Base-by-base conservation (phyloP, 768 basidiomycete genomes). In the Ephemerocybe angulata region DNA sequence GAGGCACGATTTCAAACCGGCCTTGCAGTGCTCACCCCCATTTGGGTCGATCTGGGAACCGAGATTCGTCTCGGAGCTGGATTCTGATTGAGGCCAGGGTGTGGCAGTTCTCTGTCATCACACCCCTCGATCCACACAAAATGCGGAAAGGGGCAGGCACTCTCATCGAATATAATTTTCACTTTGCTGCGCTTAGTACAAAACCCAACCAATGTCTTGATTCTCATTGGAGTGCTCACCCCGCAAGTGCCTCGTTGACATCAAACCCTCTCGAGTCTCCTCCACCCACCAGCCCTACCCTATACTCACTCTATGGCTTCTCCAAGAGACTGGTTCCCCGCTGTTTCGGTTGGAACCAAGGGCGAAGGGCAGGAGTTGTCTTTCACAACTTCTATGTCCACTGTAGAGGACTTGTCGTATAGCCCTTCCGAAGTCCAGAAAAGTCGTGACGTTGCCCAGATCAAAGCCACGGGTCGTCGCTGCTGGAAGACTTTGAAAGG, bases 401-500 rank as follows among this genome's bases (percentile, higher is more conserved):
- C 77, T 2, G 70, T 78, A 30, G 72, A 75, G 38, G 73, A 71
- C 50, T 60, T 78, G 8, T 76, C 74, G 4, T 74, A 74, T 53
- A 67, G 72, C 4, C 70, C 72, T 12, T 72, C 73, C 2, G 65
- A 67, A n/a, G 67, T 72, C 42, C 71, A 76, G 52, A 68, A 64
- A 46, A 60, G 71, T 12, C 70, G 73, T 50, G 82, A 85, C 53
- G 82, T 82, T 56, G 79, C 82, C 58, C 77, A 84, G 62, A 76
- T 81, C 50, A 80, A 85, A 57, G 79, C 85, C 50, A 81, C 76
- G 53, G 79, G 80, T 40, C 79, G 88, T 56, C 85, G 86, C 66
- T 84, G 78, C 61, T 88, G 86, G 84, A 87, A 88, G 67, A 87
- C 85, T 0, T 70, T 86, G n/a, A 83, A 80, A 67, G 87, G 86